Percentiles rank a stretch among this genome's conserved stretches.
Conservation (phyloP, 352 stramenopile genomes). For the Saprolegnia diclina region DNA sequence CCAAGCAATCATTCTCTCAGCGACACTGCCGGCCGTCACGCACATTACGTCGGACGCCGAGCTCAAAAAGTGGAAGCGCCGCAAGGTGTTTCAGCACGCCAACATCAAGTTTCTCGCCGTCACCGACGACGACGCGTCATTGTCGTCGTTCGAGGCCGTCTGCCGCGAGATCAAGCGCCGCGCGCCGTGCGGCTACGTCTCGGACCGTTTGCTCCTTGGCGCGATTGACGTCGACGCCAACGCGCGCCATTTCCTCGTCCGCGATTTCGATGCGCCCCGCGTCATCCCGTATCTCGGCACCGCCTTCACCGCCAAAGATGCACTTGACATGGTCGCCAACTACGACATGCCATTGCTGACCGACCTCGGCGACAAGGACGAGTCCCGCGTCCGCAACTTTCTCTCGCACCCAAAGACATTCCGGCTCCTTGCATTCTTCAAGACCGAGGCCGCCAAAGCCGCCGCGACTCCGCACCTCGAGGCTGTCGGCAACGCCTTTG, state of each 20-base stretch:
- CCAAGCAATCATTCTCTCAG: slow-evolving; percentile 17
- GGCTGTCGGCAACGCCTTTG: slow-evolving; percentile 6
- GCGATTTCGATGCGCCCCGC: slow-evolving; percentile 18
- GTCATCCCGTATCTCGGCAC: neutral
- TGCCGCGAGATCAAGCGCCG: slow-evolving; percentile 3
- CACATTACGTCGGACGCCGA: neutral
- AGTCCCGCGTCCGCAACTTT: slow-evolving; percentile 20
- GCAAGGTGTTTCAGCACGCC: slow-evolving; percentile 23
- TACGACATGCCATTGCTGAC: slow-evolving; percentile 23
- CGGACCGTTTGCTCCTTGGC: neutral
- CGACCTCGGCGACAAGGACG: slow-evolving; percentile 23
- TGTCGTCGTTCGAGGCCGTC: slow-evolving; percentile 1
- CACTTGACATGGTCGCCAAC: slow-evolving; percentile 1
- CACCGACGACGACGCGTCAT: neutral
- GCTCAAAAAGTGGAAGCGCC: slow-evolving; percentile 26
- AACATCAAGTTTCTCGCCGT: slow-evolving; percentile 25
- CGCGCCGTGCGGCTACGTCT: slow-evolving; percentile 16
- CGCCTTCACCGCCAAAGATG: neutral
- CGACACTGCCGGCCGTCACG: slow-evolving; percentile 20
- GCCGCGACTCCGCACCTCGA: slow-evolving; percentile 16
- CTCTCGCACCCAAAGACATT: slow-evolving; percentile 17
- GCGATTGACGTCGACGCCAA: neutral
- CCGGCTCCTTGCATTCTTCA: slow-evolving; percentile 23
- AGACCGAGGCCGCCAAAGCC: slow-evolving; percentile 5
- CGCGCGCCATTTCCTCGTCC: neutral